phyloP scores from a whole-genome alignment of 306 rosid genomes.

The Cucurbita maxima region DNA sequence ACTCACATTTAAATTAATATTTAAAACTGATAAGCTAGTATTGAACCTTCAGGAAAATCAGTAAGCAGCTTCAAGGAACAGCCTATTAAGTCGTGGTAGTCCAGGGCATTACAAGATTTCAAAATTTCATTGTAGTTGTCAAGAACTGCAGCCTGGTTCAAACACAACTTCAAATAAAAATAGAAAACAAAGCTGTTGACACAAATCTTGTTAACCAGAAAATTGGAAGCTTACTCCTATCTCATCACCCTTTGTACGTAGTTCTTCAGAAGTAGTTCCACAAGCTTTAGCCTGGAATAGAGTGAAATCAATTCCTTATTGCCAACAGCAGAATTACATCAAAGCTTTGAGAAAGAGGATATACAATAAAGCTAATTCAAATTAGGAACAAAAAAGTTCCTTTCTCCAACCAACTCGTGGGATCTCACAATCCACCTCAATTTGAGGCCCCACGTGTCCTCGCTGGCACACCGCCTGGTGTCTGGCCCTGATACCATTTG shows the following conservation, averaged over 20 bases:
- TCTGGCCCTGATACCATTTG: too few species aligned
- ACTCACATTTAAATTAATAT: conserved; percentile 9
- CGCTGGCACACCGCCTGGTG: too few species aligned
- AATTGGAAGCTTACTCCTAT: conserved; percentile 58
- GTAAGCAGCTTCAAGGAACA: conserved; percentile 73
- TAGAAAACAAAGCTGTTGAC: conserved; percentile 1
- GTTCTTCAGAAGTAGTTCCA: conserved; percentile 54
- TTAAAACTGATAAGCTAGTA: background rate
- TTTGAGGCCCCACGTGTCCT: too few species aligned
- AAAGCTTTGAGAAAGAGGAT: background rate
- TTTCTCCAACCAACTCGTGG: too few species aligned
- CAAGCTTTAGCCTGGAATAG: conserved; percentile 79
- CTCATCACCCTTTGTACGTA: conserved; percentile 49
- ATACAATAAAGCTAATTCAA: background rate
- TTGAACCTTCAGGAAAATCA: conserved; percentile 73
- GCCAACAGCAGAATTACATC: background rate
- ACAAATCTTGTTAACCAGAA: conserved; percentile 9
- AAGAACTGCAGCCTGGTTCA: conserved; percentile 66
- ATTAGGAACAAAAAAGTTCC: background rate
- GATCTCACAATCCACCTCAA: too few species aligned
- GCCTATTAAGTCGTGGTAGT: conserved; percentile 89
- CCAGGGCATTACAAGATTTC: conserved; percentile 79
- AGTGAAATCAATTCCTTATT: conserved; percentile 7
- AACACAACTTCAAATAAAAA: conserved; percentile 20
- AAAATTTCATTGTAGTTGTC: conserved; percentile 56